Percentiles rank a stretch among this genome's conserved stretches.
Evolutionary conservation across 2,329 filamentous ascomycete genomes (phyloP).

Genomic region (Cryphonectria japonica): DNA sequence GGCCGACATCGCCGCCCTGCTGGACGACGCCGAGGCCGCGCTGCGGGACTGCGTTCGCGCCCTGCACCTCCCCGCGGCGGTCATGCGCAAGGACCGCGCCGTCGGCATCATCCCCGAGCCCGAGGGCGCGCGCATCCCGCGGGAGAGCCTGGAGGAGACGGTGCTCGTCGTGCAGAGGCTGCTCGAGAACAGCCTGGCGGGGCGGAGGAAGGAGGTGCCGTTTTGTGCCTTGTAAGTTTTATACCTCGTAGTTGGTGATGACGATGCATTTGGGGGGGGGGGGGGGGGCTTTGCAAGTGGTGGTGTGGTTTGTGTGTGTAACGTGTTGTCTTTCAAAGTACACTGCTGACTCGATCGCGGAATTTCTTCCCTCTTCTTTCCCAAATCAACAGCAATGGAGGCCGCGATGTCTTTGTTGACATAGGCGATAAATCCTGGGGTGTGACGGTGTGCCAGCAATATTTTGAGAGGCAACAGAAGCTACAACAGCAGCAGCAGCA

Average conservation of each 20-base stretch:
- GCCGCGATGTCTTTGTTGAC: constrained; percentile 96
- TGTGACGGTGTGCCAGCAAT: constrained; percentile 87
- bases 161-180: constrained; percentile 93
- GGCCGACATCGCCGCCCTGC: constrained; percentile 74
- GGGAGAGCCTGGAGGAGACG: constrained; percentile 93
- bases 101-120: constrained; percentile 75
- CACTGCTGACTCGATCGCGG: too few species aligned
- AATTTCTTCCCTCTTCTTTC: too few species aligned
- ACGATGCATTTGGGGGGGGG: too few species aligned
- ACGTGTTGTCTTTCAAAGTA: too few species aligned
- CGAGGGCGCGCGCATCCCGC: constrained; percentile 69
- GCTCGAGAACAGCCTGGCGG: constrained; percentile 77
- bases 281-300: too few species aligned
- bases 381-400: constrained; percentile 67
- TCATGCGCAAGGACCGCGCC: constrained; percentile 87
- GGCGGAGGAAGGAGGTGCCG: constrained; percentile 62
- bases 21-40: constrained; percentile 86
- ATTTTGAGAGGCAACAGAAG: constrained; percentile 65
- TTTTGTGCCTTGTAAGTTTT: constrained; percentile 79
- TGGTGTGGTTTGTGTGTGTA: too few species aligned
- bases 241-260: too few species aligned
- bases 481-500: constrained; percentile 12
- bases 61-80: constrained; percentile 75
- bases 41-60: constrained; percentile 80
- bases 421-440: constrained; percentile 98